Base-by-base conservation (phyloP, 768 basidiomycete genomes). In the Phlegmacium glaucopus region DNA sequence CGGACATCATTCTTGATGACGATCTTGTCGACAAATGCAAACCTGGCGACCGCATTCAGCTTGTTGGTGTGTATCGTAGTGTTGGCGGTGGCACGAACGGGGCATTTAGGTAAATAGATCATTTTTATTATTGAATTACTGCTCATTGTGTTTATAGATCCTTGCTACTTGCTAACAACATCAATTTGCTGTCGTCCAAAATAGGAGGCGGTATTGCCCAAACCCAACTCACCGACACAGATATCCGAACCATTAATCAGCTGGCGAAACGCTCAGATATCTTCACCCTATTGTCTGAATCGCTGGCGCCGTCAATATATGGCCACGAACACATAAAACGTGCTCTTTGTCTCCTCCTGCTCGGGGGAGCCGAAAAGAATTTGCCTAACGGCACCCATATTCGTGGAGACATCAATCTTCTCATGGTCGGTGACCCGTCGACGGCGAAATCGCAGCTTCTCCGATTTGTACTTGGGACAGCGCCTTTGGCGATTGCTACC, bases 401-500 rank as follows among this genome's bases (percentile, higher is more conserved):
- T 61, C 87, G 96, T 75, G 96, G 96, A 38, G 96, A 99, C 67
- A 98, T 99, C 77, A 99, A 99, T 69, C 76, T 98, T 61, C 82
- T 99, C 58, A 98, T 99, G 95, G 94, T 99, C 49, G 96, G 96
- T 51, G 96, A 99, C 68, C 96, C 96, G 8, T 90, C 87, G n/a
- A 99, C 96, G 0, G 96, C 96, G 15, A 99, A 99, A 71, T 91
- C 88, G 32, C 96, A 99, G 63, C 73, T 99, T 60, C 77, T 99
- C 44, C 87, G 96, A 45, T 98, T 99, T 64, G 90, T 99, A 40
- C 80, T 99, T 51, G 85, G 90, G 55, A 98, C 91, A 6, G 96
- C 96, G 4, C 95, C 95, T 26, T 74, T 99, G 38, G 96, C 96
- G 7, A 98, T 99, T 59, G 96, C 96, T 6, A 99, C 96, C 10